Conservation (phyloP, 2,329 filamentous ascomycete genomes). For the Colletotrichum eremochloae region DNA sequence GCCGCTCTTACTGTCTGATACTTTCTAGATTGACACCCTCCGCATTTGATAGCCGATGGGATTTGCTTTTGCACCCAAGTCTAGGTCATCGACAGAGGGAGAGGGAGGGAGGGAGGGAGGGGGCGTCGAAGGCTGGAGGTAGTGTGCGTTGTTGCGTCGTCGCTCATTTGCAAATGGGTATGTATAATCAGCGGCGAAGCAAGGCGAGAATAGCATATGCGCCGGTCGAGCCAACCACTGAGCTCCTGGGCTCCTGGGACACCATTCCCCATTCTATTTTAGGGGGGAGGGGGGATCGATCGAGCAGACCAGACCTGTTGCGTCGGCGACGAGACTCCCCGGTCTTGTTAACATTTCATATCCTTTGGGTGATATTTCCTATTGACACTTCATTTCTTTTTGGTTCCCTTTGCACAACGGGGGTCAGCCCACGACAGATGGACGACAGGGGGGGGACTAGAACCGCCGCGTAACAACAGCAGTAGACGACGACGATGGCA, state of each 20-base stretch:
- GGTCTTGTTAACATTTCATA: not conserved
- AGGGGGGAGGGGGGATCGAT: too few relatives aligned
- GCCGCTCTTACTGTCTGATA: not conserved
- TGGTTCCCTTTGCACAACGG: conserved; percentile 13
- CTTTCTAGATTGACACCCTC: conserved; percentile 12
- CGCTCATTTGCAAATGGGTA: conserved; percentile 23
- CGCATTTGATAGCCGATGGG: not conserved
- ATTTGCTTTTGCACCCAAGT: conserved; percentile 12
- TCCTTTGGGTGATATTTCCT: not conserved
- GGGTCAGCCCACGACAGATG: conserved; percentile 1
- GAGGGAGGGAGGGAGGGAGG: conserved; percentile 8
- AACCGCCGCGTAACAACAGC: not conserved
- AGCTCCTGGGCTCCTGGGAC: conserved; percentile 10
- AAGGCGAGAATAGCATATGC: conserved; percentile 32
- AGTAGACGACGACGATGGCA: not conserved
- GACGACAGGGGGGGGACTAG: not conserved
- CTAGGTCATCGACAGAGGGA: not conserved
- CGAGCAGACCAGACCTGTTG: conserved; percentile 1
- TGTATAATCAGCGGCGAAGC: conserved; percentile 15
- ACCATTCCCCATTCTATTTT: conserved; percentile 15
- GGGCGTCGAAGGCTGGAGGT: not conserved
- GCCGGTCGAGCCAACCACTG: conserved; percentile 17
- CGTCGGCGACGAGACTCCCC: conserved; percentile 11
- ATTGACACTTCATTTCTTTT: conserved; percentile 17
- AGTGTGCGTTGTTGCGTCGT: conserved; percentile 10